phyloP scores from a whole-genome alignment of 83 land plant genomes.

The Diphasiastrum complanatum region DNA sequence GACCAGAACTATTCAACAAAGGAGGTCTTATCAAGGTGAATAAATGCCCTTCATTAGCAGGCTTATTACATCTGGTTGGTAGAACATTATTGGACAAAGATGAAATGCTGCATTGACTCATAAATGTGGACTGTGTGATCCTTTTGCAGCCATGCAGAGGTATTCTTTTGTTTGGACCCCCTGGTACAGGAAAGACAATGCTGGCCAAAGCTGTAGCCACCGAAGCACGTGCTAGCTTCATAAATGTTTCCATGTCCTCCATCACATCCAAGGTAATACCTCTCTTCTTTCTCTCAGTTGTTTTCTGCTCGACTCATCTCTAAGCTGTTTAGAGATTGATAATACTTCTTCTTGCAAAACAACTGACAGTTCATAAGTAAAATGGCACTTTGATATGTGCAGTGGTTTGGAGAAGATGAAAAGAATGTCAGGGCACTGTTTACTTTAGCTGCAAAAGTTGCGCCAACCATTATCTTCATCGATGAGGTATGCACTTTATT shows the following conservation, averaged over 20 bases:
- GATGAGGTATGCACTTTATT: constrained; percentile 48
- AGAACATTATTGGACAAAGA: not conserved
- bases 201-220: constrained; percentile 88
- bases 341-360: not conserved
- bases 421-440: constrained; percentile 79
- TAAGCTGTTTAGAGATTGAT: too few species aligned
- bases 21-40: constrained; percentile 69
- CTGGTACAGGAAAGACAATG: constrained; percentile 95
- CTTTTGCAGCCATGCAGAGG: constrained; percentile 68
- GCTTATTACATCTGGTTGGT: not conserved
- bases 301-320: too few species aligned
- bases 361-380: not conserved
- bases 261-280: constrained; percentile 67
- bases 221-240: constrained; percentile 86
- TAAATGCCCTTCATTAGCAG: not conserved
- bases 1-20: constrained; percentile 67
- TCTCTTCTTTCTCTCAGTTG: too few species aligned
- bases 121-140: too few species aligned
- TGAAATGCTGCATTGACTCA: too few species aligned
- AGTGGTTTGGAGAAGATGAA: constrained; percentile 92
- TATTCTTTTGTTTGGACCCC: constrained; percentile 82
- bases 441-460: constrained; percentile 73
- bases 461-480: constrained; percentile 78
- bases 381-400: too few species aligned
- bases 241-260: constrained; percentile 89